A percentile compares a stretch with the other conserved stretches of the same genome.
phyloP scores from a whole-genome alignment of 2,329 filamentous ascomycete genomes.

The Chaetomium sp. region DNA sequence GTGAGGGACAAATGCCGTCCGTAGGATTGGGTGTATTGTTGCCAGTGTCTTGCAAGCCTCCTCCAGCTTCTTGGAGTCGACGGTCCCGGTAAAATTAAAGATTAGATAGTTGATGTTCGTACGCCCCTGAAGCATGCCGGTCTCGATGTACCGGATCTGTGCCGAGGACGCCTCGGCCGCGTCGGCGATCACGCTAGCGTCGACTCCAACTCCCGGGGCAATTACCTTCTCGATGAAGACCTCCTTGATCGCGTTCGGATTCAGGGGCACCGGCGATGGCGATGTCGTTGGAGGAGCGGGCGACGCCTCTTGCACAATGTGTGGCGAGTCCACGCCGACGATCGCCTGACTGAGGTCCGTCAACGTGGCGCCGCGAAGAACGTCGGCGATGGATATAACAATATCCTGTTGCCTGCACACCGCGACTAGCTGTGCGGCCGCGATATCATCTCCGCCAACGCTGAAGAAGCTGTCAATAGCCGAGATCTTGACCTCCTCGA shows the following conservation, averaged over 20 bases:
- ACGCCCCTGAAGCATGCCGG: conserved; percentile 47
- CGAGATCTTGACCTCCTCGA: conserved; percentile 46
- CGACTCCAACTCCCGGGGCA: conserved; percentile 47
- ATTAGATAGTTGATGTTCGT: conserved; percentile 53
- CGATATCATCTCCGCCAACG: conserved; percentile 50
- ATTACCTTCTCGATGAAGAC: conserved; percentile 47
- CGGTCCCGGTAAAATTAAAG: conserved; percentile 50
- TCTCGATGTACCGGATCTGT: conserved; percentile 53
- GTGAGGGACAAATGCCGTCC: conserved; percentile 55
- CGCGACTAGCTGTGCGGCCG: conserved; percentile 49
- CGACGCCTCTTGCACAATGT: conserved; percentile 18
- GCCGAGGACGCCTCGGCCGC: conserved; percentile 52
- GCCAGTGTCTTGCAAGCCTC: conserved; percentile 50
- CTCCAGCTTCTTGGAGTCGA: conserved; percentile 49
- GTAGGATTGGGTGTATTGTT: conserved; percentile 53
- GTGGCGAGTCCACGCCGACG: conserved; percentile 32
- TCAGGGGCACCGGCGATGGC: conserved; percentile 24
- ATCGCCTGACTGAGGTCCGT: conserved; percentile 49
- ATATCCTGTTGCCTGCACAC: conserved; percentile 49
- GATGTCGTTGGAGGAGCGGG: conserved; percentile 13
- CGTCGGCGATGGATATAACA: conserved; percentile 46
- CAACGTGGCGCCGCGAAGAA: conserved; percentile 47
- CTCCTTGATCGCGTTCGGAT: conserved; percentile 36
- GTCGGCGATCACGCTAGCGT: conserved; percentile 49
- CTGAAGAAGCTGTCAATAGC: conserved; percentile 50